phyloP scores from a whole-genome alignment of 83 land plant species.

The Picea mariana region DNA sequence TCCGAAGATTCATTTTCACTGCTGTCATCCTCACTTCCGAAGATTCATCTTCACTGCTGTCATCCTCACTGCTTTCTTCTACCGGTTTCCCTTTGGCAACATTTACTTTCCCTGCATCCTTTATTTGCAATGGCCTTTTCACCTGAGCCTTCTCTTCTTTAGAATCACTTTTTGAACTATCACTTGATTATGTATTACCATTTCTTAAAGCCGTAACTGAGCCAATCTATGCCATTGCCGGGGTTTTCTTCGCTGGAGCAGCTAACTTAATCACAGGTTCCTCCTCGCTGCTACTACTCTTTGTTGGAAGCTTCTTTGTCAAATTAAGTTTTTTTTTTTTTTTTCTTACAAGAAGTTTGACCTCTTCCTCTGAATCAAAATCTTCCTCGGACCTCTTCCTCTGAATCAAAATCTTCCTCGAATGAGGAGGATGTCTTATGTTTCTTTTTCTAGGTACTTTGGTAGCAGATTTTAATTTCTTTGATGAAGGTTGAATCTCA shows the following conservation, averaged over 20 bases:
- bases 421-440: not conserved
- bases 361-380: conserved; percentile 8
- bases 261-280: not conserved
- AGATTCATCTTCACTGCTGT: too few species aligned
- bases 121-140: not conserved
- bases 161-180: not conserved
- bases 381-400: too few species aligned
- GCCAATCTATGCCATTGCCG: not conserved
- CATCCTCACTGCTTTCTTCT: too few species aligned
- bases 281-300: not conserved
- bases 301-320: not conserved
- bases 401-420: too few species aligned
- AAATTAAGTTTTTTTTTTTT: not conserved
- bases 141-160: too few species aligned
- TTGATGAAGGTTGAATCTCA: not conserved
- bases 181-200: conserved; percentile 11
- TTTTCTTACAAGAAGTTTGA: not conserved
- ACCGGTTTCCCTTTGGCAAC: conserved; percentile 9
- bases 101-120: too few species aligned
- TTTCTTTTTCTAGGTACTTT: conserved; percentile 13
- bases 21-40: conserved; percentile 4
- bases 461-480: not conserved
- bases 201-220: not conserved
- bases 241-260: not conserved
- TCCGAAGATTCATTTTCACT: conserved; percentile 30